These are phyloP conservation scores for Trichoderma oligosporum DNA, from an alignment of 2,329 filamentous ascomycete species.

Conservation along the genomic window DNA sequence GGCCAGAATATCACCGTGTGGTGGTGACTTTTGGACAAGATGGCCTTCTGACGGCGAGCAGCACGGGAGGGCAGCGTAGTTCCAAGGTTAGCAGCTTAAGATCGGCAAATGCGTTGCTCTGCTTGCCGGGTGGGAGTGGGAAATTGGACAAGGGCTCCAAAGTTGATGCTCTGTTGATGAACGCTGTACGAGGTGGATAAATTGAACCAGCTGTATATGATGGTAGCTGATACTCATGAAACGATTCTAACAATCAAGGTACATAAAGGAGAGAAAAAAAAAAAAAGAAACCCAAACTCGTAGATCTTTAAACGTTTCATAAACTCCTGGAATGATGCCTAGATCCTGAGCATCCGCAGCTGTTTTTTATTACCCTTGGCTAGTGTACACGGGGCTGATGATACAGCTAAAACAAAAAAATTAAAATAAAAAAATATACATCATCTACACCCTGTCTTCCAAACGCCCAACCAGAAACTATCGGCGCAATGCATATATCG, in stretches of 20 bases:
- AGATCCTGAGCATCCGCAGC: constrained; percentile 20
- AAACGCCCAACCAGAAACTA: constrained; percentile 40
- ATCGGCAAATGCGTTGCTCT: constrained; percentile 81
- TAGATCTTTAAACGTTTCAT: constrained; percentile 1
- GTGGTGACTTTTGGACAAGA: constrained; percentile 63
- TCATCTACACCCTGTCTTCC: constrained; percentile 36
- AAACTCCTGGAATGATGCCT: constrained; percentile 1
- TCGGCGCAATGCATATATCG: constrained; percentile 36
- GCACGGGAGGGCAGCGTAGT: constrained; percentile 87
- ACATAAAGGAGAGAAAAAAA: background rate
- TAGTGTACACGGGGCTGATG: constrained; percentile 38
- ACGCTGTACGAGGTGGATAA: constrained; percentile 35
- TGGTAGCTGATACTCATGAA: background rate
- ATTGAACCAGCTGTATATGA: background rate
- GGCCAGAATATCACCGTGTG: constrained; percentile 89
- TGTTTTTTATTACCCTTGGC: constrained; percentile 28
- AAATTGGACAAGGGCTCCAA: constrained; percentile 64
- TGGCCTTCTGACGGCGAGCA: constrained; percentile 67
- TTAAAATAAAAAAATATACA: constrained; percentile 27
- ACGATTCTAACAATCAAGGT: background rate
- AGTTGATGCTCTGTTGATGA: constrained; percentile 79
- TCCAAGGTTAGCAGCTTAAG: constrained; percentile 84
- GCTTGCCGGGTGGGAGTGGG: constrained; percentile 63
- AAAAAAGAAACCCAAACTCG: background rate
- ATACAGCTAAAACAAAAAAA: constrained; percentile 32